Evolutionary conservation across 495 filamentous ascomycete species (phyloP).

Genomic region (Penicillium nucicola): DNA sequence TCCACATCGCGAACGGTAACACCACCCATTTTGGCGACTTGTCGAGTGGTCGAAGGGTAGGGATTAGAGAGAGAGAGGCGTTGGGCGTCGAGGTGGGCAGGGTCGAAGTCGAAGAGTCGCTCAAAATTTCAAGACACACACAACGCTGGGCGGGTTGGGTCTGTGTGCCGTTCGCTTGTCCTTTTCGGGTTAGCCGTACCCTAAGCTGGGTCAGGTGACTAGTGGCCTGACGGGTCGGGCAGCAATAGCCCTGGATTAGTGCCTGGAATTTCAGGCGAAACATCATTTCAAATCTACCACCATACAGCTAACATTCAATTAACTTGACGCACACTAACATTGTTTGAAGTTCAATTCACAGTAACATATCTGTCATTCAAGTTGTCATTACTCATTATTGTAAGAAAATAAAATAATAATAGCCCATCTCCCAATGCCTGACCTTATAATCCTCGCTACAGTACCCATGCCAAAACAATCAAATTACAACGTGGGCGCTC

Average conservation of each 20-base stretch:
- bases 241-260: neutral
- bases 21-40: slow-evolving; percentile 77
- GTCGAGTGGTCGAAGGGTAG: slow-evolving; percentile 35
- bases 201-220: slow-evolving; percentile 30
- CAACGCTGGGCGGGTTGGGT: slow-evolving; percentile 31
- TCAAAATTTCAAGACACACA: slow-evolving; percentile 41
- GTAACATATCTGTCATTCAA: neutral
- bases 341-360: neutral
- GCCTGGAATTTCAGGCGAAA: neutral
- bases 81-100: slow-evolving; percentile 38
- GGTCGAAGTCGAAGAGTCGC: slow-evolving; percentile 37
- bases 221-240: neutral
- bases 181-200: slow-evolving; percentile 45
- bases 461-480: slow-evolving; percentile 2
- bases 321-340: too few relatives aligned
- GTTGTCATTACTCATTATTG: slow-evolving; percentile 20
- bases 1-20: slow-evolving; percentile 88
- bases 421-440: slow-evolving; percentile 5
- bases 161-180: slow-evolving; percentile 44
- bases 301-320: too few relatives aligned
- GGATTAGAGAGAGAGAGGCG: slow-evolving; percentile 34
- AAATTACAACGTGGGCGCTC: slow-evolving; percentile 47
- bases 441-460: neutral
- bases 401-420: slow-evolving; percentile 3
- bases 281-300: neutral